Evolutionary conservation across 1,284 basidiomycete species (phyloP).

Genomic region (Agroathelia rolfsii): DNA sequence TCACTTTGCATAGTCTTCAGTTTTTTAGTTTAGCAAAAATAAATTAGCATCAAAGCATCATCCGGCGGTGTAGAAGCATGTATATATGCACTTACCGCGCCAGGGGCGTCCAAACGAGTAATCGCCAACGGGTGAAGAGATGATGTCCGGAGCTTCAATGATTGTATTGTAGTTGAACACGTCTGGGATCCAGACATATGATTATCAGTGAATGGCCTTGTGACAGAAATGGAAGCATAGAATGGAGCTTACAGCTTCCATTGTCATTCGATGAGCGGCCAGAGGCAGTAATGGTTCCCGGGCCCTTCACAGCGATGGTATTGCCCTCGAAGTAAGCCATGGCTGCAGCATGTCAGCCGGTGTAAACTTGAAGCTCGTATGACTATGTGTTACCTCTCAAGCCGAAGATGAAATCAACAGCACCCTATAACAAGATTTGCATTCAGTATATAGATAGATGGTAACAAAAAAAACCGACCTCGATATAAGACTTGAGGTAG

Average conservation of each 20-base stretch:
- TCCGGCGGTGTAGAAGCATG: constrained; percentile 1
- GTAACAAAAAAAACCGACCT: too few species aligned
- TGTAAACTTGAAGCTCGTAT: too few species aligned
- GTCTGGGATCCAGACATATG: constrained; percentile 19
- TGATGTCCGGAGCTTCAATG: constrained; percentile 33
- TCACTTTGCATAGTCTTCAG: constrained; percentile 27
- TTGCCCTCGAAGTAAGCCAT: constrained; percentile 22
- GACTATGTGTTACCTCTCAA: too few species aligned
- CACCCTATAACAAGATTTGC: too few species aligned
- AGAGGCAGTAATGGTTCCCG: constrained; percentile 21
- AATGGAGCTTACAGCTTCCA: constrained; percentile 32
- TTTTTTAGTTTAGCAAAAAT: neutral
- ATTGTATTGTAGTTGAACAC: constrained; percentile 39
- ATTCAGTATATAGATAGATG: too few species aligned
- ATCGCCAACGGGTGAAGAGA: constrained; percentile 25
- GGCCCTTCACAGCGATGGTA: constrained; percentile 20
- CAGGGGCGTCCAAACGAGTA: constrained; percentile 43
- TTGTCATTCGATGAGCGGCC: constrained; percentile 34
- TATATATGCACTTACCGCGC: constrained; percentile 24
- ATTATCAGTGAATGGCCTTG: neutral
- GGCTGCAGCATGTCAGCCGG: too few species aligned
- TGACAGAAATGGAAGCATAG: too few species aligned
- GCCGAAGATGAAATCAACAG: constrained; percentile 26
- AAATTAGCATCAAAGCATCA: neutral
- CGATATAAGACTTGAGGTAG: constrained; percentile 22